phyloP scores from a whole-genome alignment of 352 stramenopile species.

The Aphanomyces invadans region DNA sequence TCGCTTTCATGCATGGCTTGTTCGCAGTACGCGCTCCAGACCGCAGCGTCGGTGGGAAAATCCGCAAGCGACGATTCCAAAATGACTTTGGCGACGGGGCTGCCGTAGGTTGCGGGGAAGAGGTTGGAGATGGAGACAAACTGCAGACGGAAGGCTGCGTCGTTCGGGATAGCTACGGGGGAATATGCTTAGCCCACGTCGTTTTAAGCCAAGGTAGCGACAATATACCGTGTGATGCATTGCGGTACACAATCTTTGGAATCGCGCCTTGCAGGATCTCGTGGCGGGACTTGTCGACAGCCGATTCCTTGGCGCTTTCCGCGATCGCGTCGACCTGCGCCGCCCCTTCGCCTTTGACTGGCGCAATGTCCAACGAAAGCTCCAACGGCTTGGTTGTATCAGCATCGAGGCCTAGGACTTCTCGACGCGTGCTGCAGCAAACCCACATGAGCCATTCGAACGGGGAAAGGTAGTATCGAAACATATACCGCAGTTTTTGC shows the following conservation, averaged over 20 bases:
- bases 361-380: slow-evolving; percentile 30
- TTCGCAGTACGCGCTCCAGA: slow-evolving; percentile 36
- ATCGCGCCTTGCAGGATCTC: slow-evolving; percentile 76
- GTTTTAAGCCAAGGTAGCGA: too few relatives aligned
- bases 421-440: slow-evolving; percentile 46
- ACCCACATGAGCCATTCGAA: neutral
- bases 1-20: slow-evolving; percentile 22
- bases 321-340: slow-evolving; percentile 31
- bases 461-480: too few relatives aligned
- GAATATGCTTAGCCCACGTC: neutral
- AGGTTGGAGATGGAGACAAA: slow-evolving; percentile 75
- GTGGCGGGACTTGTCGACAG: slow-evolving; percentile 54
- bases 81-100: slow-evolving; percentile 62
- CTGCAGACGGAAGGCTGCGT: slow-evolving; percentile 61
- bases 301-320: slow-evolving; percentile 32
- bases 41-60: slow-evolving; percentile 51
- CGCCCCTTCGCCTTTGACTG: slow-evolving; percentile 21
- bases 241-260: slow-evolving; percentile 73
- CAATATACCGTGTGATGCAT: slow-evolving; percentile 36
- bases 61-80: slow-evolving; percentile 47
- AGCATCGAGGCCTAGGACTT: slow-evolving; percentile 66
- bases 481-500: slow-evolving; percentile 79
- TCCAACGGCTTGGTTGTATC: slow-evolving; percentile 20
- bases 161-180: slow-evolving; percentile 38
- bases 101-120: slow-evolving; percentile 49